These are phyloP conservation scores for Bretziella fagacearum DNA, from an alignment of 2,329 filamentous ascomycete genomes.

Conservation along the genomic window DNA sequence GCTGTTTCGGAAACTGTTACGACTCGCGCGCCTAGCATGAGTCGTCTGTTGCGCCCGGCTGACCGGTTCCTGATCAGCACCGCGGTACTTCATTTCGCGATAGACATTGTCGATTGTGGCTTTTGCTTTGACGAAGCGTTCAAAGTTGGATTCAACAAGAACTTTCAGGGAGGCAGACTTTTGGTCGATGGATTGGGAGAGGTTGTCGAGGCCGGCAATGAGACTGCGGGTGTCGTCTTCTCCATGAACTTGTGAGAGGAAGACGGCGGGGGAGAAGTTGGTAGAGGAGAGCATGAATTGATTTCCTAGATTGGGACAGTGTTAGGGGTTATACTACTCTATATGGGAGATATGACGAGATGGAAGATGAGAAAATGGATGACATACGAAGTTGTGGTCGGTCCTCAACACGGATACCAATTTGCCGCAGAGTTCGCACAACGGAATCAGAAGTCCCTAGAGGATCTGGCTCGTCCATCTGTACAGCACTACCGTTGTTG, in stretches of 20 bases:
- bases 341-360: neutral
- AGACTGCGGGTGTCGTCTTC: constrained; percentile 69
- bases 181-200: constrained; percentile 87
- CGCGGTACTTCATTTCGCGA: constrained; percentile 79
- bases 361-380: neutral
- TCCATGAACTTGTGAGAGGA: constrained; percentile 81
- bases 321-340: no score
- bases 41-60: constrained; percentile 51
- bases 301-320: constrained; percentile 40
- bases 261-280: constrained; percentile 80
- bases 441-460: constrained; percentile 80
- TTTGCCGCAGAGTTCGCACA: constrained; percentile 56
- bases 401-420: constrained; percentile 69
- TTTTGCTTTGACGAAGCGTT: constrained; percentile 93
- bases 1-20: constrained; percentile 14
- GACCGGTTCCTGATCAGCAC: constrained; percentile 34
- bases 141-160: constrained; percentile 93
- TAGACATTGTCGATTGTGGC: constrained; percentile 98
- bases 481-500: constrained; percentile 49
- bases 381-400: constrained; percentile 56
- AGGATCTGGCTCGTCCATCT: constrained; percentile 84
- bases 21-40: constrained; percentile 14
- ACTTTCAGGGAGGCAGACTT: constrained; percentile 95
- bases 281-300: constrained; percentile 92
- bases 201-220: constrained; percentile 63